Percentiles rank a stretch among this genome's conserved stretches.
Conservation (phyloP, 1,284 basidiomycete genomes). For the Microstroma glucosiphilum region DNA sequence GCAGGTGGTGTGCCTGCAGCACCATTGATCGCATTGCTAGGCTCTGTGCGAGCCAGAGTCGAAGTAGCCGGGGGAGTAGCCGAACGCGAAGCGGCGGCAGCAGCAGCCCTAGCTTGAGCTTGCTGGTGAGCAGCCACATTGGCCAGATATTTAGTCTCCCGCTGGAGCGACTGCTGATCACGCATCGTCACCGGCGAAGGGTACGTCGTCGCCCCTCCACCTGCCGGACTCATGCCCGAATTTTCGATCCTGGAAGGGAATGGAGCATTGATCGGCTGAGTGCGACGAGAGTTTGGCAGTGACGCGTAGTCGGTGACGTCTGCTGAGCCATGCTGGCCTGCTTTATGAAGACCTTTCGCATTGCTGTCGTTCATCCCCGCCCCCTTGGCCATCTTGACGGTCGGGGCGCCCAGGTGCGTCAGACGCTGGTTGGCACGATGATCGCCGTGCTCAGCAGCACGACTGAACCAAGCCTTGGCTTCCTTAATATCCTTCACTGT, state of each 20-base stretch:
- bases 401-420: slow-evolving; percentile 26
- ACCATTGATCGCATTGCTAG: too few species aligned
- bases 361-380: slow-evolving; percentile 9
- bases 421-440: slow-evolving; percentile 83
- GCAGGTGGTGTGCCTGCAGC: too few species aligned
- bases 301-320: slow-evolving; percentile 8
- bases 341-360: not conserved
- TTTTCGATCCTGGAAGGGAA: slow-evolving; percentile 37
- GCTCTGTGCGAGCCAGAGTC: too few species aligned
- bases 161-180: slow-evolving; percentile 39
- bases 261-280: slow-evolving; percentile 43
- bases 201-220: slow-evolving; percentile 28
- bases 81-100: not conserved
- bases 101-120: slow-evolving; percentile 7
- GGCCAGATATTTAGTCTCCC: slow-evolving; percentile 35
- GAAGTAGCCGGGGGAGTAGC: too few species aligned
- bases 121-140: slow-evolving; percentile 35
- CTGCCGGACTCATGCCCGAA: slow-evolving; percentile 23
- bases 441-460: slow-evolving; percentile 86
- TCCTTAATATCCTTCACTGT: slow-evolving; percentile 51
- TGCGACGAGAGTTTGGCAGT: slow-evolving; percentile 3
- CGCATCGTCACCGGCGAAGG: slow-evolving; percentile 45
- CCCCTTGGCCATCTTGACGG: slow-evolving; percentile 20
- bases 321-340: slow-evolving; percentile 5
- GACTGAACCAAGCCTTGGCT: slow-evolving; percentile 76